Conservation (phyloP, 2,329 filamentous ascomycete genomes). For the Aotearoamyces nothofagi region DNA sequence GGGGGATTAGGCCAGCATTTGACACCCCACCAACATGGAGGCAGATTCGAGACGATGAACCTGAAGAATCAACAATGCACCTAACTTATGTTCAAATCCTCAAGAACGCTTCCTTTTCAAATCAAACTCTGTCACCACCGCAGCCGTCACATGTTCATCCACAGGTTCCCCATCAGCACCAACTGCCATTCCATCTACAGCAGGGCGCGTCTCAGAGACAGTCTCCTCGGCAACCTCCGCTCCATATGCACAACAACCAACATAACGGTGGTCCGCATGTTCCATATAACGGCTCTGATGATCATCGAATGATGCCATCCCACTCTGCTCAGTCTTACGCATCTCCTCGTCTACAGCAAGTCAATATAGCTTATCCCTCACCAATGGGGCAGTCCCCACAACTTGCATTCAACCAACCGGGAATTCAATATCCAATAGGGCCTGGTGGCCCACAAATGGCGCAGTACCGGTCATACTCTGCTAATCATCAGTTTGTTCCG, state of each 20-base stretch:
- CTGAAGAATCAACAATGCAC: constrained; percentile 51
- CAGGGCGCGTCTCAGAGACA: constrained; percentile 50
- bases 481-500: constrained; percentile 56
- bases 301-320: constrained; percentile 78
- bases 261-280: constrained; percentile 51
- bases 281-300: constrained; percentile 60
- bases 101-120: constrained; percentile 45
- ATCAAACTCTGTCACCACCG: constrained; percentile 48
- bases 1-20: constrained; percentile 71
- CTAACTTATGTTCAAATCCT: constrained; percentile 67
- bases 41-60: constrained; percentile 49
- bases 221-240: constrained; percentile 62
- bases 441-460: constrained; percentile 56
- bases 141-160: constrained; percentile 54
- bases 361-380: constrained; percentile 59
- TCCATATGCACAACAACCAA: constrained; percentile 61
- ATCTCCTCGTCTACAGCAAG: constrained; percentile 63
- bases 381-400: constrained; percentile 55
- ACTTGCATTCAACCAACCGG: constrained; percentile 55
- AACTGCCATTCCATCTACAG: constrained; percentile 70
- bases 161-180: constrained; percentile 68
- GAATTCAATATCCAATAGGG: constrained; percentile 56
- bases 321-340: constrained; percentile 74
- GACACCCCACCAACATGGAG: constrained; percentile 80
- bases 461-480: constrained; percentile 57